These are phyloP conservation scores for Nemophila menziesii DNA, from an alignment of 257 asterid species.

Conservation along the genomic window DNA sequence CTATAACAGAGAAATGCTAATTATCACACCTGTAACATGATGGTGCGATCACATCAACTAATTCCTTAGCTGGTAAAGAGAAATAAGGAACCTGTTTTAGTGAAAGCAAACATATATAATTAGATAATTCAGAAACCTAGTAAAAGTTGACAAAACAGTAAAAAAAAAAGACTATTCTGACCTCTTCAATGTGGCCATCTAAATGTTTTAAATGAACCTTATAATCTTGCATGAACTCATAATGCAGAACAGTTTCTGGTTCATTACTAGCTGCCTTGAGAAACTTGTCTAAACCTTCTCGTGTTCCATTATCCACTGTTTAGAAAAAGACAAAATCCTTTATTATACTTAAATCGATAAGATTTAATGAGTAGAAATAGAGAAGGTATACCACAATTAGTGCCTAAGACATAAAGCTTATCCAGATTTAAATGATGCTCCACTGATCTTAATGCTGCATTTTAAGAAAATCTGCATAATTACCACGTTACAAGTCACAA, in stretches of 20 bases:
- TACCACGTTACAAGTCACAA: conserved; percentile 37
- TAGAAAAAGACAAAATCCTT: conserved; percentile 8
- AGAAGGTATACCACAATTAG: conserved; percentile 70
- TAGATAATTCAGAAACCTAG: conserved; percentile 25
- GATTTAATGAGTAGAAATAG: background rate
- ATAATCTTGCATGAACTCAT: conserved; percentile 98
- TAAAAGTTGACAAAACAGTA: conserved; percentile 18
- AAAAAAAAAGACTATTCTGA: conserved; percentile 15
- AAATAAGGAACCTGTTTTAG: conserved; percentile 94
- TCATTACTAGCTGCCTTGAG: conserved; percentile 96
- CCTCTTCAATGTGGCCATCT: conserved; percentile 98
- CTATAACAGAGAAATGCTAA: conserved; percentile 5
- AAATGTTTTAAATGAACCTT: conserved; percentile 99
- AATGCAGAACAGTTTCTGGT: conserved; percentile 97
- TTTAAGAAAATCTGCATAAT: conserved; percentile 68
- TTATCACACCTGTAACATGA: conserved; percentile 82
- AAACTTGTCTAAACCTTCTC: conserved; percentile 92
- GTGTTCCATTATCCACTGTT: conserved; percentile 88
- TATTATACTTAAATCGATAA: background rate
- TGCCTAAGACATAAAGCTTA: conserved; percentile 90
- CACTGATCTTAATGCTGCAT: conserved; percentile 94
- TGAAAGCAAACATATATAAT: conserved; percentile 20
- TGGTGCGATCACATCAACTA: conserved; percentile 95
- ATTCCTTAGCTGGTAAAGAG: conserved; percentile 96
- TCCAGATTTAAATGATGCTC: conserved; percentile 89